Base-by-base conservation (phyloP, 768 basidiomycete genomes). In the Multifurca ochricompacta region DNA sequence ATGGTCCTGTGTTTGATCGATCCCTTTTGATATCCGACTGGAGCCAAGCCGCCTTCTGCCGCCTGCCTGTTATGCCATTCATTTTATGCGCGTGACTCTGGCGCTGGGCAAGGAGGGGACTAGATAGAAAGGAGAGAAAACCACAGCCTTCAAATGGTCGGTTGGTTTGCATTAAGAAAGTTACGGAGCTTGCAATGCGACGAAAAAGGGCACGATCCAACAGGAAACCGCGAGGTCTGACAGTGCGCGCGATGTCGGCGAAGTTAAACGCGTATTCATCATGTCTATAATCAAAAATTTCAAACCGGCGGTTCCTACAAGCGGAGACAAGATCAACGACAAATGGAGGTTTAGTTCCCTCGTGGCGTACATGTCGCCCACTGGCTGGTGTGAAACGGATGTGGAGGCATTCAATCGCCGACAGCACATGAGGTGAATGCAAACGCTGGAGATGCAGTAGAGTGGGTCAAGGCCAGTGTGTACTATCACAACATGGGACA, bases 31-130 rank as follows among this genome's bases (percentile, higher is more conserved):
- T 34, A 52, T 52, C 49, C 56, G 51, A 42, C 51, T 42, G 32
- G 56, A 57, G 56, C 56, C 56, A 57, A 57, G 50, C 56, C 56
- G 56, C 56, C 56, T 57, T 52, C 49, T 42, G 56, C 56, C 35
- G 51, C 41, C 56, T 57, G 50, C 56, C 56, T 52, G 56, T 57
- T 57, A 41, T 48, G 40, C 56, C 56, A 35, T 57, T 57, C 45
- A 57, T 57, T 41, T 52, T 40, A 10, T 40, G 51, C 56, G 45
- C 48, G 51, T 42, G 31, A 16, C 47, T 48, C 48, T 52, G 44
- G 50, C 51, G 45, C 50, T 27, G 45, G 28, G 35, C 56, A 36
- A 52, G 50, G 50, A 51, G 50, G 25, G 35, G 16, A 21, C 14
- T 35, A 42, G 27, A 13, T 46, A 14, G 30, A 47, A 41, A 57